Evolutionary conservation across 768 basidiomycete species (phyloP).

Genomic region (Pulveroboletus sp.): DNA sequence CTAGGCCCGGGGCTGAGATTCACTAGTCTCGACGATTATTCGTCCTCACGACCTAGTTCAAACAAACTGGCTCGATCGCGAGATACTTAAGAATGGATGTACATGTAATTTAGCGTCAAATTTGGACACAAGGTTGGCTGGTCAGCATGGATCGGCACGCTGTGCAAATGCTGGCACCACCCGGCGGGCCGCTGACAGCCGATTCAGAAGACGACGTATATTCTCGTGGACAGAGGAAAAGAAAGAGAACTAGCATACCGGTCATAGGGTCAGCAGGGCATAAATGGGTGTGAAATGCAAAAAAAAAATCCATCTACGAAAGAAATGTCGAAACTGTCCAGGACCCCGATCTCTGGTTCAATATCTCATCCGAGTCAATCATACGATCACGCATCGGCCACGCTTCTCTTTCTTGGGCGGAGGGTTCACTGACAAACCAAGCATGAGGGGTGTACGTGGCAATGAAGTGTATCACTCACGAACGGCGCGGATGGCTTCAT

Average conservation of each 20-base stretch:
- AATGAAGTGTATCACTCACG: constrained; percentile 50
- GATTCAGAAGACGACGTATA: constrained; percentile 39
- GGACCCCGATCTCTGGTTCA: constrained; percentile 14
- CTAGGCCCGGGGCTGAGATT: too few species aligned
- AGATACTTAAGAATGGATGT: too few species aligned
- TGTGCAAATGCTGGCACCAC: too few species aligned
- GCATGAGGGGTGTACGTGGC: constrained; percentile 5
- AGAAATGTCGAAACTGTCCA: constrained; percentile 17
- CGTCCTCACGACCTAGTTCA: too few species aligned
- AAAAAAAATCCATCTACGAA: constrained; percentile 34
- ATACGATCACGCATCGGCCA: constrained; percentile 70
- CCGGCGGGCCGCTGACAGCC: too few species aligned
- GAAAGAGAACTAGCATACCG: constrained; percentile 44
- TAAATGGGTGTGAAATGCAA: constrained; percentile 63
- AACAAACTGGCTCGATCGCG: too few species aligned
- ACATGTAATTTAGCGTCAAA: too few species aligned
- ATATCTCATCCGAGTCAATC: constrained; percentile 34
- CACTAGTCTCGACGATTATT: too few species aligned
- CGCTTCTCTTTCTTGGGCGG: constrained; percentile 57
- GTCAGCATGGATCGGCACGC: too few species aligned
- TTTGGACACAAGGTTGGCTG: too few species aligned
- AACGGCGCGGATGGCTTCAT: constrained; percentile 97
- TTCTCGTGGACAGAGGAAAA: constrained; percentile 29
- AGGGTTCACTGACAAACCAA: constrained; percentile 61
- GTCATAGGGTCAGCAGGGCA: constrained; percentile 67